A percentile compares a stretch with the other conserved stretches of the same genome.
These are phyloP conservation scores for Rhizopus stolonifer DNA, from an alignment of 371 early-diverging fungal species.

Conservation along the genomic window DNA sequence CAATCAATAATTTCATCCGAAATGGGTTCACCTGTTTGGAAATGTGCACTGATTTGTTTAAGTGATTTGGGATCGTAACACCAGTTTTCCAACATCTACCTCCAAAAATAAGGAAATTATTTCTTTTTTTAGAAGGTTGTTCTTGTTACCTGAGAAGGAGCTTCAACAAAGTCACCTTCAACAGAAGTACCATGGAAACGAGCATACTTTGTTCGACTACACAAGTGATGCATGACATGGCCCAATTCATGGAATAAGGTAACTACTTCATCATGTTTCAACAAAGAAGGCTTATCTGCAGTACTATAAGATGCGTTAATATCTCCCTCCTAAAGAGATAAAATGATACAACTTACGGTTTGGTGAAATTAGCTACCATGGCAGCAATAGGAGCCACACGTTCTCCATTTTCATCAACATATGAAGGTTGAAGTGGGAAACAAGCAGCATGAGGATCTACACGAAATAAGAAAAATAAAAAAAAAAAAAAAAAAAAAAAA, in stretches of 20 bases:
- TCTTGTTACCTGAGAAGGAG: slow-evolving; percentile 71
- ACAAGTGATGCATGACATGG: slow-evolving; percentile 84
- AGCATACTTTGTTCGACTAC: slow-evolving; percentile 68
- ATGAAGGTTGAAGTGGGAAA: slow-evolving; percentile 71
- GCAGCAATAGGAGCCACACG: slow-evolving; percentile 71
- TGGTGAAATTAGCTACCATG: slow-evolving; percentile 84
- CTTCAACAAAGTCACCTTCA: slow-evolving; percentile 91
- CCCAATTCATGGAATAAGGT: slow-evolving; percentile 81
- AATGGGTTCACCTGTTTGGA: slow-evolving; percentile 67
- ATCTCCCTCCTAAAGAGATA: not conserved
- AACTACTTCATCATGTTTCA: slow-evolving; percentile 82
- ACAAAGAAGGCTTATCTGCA: slow-evolving; percentile 68
- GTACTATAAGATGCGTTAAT: too few relatives aligned
- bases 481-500: too few relatives aligned
- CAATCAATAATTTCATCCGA: slow-evolving; percentile 71
- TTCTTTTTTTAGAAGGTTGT: not conserved
- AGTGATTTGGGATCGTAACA: slow-evolving; percentile 78
- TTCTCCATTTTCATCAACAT: slow-evolving; percentile 43
- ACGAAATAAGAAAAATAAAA: not conserved
- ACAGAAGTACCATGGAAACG: slow-evolving; percentile 79
- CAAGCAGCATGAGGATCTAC: slow-evolving; percentile 76
- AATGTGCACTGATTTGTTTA: slow-evolving; percentile 70
- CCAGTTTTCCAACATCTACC: slow-evolving; percentile 69
- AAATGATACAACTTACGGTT: slow-evolving; percentile 47
- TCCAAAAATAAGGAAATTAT: not conserved